phyloP scores from a whole-genome alignment of 768 basidiomycete species.

The Postia placenta region DNA sequence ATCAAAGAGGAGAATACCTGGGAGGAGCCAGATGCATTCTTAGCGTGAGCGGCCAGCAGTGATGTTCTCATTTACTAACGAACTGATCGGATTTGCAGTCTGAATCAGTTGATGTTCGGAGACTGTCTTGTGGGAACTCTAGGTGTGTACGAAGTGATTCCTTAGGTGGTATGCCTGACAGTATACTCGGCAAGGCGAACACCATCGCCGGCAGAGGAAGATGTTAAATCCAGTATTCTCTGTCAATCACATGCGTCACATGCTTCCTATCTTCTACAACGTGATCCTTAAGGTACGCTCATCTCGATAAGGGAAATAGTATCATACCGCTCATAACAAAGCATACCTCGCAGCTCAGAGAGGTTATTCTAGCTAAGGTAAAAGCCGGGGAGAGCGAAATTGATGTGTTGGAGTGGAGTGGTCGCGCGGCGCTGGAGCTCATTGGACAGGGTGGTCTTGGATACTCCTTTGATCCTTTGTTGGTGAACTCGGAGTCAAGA shows the following conservation, averaged over 20 bases:
- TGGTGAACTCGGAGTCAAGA: neutral
- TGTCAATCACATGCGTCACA: conserved; percentile 14
- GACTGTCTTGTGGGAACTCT: too few relatives aligned
- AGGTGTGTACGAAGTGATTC: too few relatives aligned
- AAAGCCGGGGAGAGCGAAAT: neutral
- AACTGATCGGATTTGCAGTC: neutral
- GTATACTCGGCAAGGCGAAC: conserved; percentile 6
- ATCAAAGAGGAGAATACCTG: conserved; percentile 43
- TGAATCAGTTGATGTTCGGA: conserved; percentile 35
- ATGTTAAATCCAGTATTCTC: conserved; percentile 17
- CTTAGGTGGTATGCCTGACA: too few relatives aligned
- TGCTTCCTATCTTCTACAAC: conserved; percentile 11
- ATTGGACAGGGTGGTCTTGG: conserved; percentile 13
- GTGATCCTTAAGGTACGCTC: conserved; percentile 8
- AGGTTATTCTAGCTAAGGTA: neutral
- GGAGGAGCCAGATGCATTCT: conserved; percentile 39
- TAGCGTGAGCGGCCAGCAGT: conserved; percentile 36
- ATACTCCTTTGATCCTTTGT: conserved; percentile 11
- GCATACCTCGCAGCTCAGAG: neutral
- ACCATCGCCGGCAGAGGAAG: conserved; percentile 24
- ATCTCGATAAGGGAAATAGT: too few relatives aligned
- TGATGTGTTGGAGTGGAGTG: conserved; percentile 12
- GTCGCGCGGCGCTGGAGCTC: conserved; percentile 11
- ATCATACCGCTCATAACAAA: too few relatives aligned
- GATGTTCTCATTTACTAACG: neutral